A percentile compares a stretch with the other conserved stretches of the same genome.
Conservation (phyloP, 352 stramenopile species). For the Pythium guiyangense region DNA sequence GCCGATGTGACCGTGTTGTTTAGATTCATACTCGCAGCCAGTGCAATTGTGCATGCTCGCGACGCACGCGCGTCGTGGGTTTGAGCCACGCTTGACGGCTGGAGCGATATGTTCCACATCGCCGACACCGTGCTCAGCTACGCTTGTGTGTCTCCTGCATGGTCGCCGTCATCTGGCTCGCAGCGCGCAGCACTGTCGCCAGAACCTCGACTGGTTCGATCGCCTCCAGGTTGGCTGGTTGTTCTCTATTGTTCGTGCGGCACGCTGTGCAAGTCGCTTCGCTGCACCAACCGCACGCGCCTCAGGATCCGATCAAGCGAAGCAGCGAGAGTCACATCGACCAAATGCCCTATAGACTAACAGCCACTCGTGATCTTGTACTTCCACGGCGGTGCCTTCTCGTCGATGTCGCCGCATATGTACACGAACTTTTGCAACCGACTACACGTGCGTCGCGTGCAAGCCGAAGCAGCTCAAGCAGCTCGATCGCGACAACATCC, state of each 20-base stretch:
- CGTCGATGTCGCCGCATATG: constrained; percentile 44
- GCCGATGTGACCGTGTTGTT: too few relatives aligned
- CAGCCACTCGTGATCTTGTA: too few relatives aligned
- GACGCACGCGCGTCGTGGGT: constrained; percentile 2
- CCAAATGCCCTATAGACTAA: constrained; percentile 3
- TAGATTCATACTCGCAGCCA: too few relatives aligned
- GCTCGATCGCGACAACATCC: too few relatives aligned
- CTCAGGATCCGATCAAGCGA: constrained; percentile 32
- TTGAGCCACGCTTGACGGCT: constrained; percentile 25
- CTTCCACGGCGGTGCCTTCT: constrained; percentile 58
- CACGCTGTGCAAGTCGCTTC: constrained; percentile 22
- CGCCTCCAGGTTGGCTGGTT: constrained; percentile 19
- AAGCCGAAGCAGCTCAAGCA: too few relatives aligned
- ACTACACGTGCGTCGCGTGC: too few relatives aligned
- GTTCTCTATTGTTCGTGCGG: constrained; percentile 25
- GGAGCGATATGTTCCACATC: too few relatives aligned
- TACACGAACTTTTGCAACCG: constrained; percentile 45
- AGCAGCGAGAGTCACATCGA: not conserved
- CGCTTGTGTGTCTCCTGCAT: constrained; percentile 18
- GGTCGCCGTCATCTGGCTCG: constrained; percentile 31
- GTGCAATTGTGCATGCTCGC: too few relatives aligned
- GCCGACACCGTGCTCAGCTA: constrained; percentile 34
- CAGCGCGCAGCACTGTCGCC: constrained; percentile 30
- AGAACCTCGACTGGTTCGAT: constrained; percentile 32
- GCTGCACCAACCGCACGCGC: constrained; percentile 35